Evolutionary conservation across 1,284 basidiomycete genomes (phyloP), one percentile per base, ranked within the genome.

Genomic region (Ustilago xerochloae): DNA sequence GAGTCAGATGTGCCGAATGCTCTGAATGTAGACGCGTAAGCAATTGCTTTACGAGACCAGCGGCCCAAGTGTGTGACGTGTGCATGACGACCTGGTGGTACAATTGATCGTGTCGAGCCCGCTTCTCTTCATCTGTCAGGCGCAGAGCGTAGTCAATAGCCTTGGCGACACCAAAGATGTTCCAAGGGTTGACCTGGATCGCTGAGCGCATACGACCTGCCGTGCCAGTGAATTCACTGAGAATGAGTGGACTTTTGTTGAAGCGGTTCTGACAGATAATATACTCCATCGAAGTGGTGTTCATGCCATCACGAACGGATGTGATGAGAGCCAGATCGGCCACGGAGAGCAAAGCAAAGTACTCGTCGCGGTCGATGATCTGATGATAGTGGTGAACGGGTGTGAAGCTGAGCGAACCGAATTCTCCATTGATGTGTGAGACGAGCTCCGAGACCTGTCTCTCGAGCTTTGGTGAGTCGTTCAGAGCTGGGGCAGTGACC

Each of bases 381-480:
- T 99, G 96, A 86, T 99, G 96, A 51, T 98, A 99, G 84, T 99
- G 97, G 84, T 99, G 96, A n/a, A 98, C 93, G 10, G 97, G 96
- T 70, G 95, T 93, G 83, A 98, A 99, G 86, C 97, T 94, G 46
- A 99, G 87, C 66, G 90, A 91, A 36, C 96, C 97, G 84, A 94
- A 98, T 81, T 94, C 91, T 73, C 94, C 94, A 81, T 99, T 99
- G 87, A 99, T 98, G 79, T 94, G 93, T 39, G 93, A 91, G 61
- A 99, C 96, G 28, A 98, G 87, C 86, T 99, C 94, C 49, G 93
- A 94, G 8, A 98, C 91, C 87, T 94, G 91, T 26, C 93, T 88
- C 86, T 97, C 96, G 52, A 99, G 89, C 85, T 94, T 94, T 18
- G 94, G 93, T 46, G 92, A 94, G 85, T 98, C 95, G 20, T 92